Evolutionary conservation across 192 early-diverging fungal species (phyloP).

Genomic region (Coemansia sp.): DNA sequence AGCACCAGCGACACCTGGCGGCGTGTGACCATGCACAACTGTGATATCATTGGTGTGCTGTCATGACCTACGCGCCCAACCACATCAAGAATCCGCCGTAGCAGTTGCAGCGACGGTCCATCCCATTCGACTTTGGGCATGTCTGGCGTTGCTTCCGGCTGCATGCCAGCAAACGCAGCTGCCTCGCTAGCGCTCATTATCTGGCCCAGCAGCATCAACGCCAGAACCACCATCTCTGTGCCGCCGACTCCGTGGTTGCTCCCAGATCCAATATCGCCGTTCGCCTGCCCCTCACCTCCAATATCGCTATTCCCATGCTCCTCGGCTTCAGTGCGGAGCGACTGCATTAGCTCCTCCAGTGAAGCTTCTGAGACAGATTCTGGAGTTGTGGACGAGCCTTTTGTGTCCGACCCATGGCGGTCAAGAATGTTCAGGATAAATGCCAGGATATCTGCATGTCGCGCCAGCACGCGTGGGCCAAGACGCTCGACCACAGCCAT

Average conservation of each 20-base stretch:
- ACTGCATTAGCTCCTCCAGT: conserved; percentile 23
- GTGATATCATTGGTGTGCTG: neutral
- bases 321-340: neutral
- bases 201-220: conserved; percentile 63
- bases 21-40: conserved; percentile 13
- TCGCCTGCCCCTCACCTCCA: conserved; percentile 16
- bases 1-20: conserved; percentile 34
- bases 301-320: conserved; percentile 11
- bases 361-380: neutral
- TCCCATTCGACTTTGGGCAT: conserved; percentile 21
- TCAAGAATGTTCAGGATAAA: conserved; percentile 68
- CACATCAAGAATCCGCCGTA: conserved; percentile 25
- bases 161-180: conserved; percentile 10
- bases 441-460: conserved; percentile 72
- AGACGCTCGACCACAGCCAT: conserved; percentile 64
- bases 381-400: neutral
- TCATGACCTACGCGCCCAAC: conserved; percentile 11
- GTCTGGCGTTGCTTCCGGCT: neutral
- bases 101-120: conserved; percentile 13
- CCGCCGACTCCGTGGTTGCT: conserved; percentile 45
- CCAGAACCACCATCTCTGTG: conserved; percentile 58
- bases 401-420: conserved; percentile 10
- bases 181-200: conserved; percentile 60
- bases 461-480: conserved; percentile 73
- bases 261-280: conserved; percentile 14